A percentile compares a stretch with the other conserved stretches of the same genome.
Conservation (phyloP, 2,329 filamentous ascomycete species). For the Stylonectria norvegica region DNA sequence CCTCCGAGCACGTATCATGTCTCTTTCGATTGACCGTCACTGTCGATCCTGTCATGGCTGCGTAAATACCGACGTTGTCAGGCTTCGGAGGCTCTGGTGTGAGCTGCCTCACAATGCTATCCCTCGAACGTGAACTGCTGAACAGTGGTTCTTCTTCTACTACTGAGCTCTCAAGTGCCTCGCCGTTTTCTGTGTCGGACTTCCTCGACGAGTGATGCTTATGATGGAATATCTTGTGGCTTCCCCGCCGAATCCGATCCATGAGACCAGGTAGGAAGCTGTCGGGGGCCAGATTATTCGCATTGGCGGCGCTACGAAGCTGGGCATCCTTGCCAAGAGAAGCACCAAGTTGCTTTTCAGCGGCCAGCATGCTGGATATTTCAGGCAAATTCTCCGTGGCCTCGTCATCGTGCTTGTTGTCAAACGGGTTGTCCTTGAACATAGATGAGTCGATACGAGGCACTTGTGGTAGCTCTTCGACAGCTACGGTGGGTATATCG, state of each 20-base stretch:
- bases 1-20: slow-evolving; percentile 31
- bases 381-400: slow-evolving; percentile 3
- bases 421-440: slow-evolving; percentile 26
- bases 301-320: slow-evolving; percentile 24
- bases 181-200: slow-evolving; percentile 3
- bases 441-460: slow-evolving; percentile 13
- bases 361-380: slow-evolving; percentile 1
- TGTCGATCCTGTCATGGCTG: slow-evolving; percentile 21
- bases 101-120: slow-evolving; percentile 18
- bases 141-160: slow-evolving; percentile 1
- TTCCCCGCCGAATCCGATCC: slow-evolving; percentile 27
- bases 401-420: neutral
- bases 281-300: slow-evolving; percentile 7
- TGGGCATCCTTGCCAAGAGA: slow-evolving; percentile 24
- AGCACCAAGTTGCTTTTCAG: slow-evolving; percentile 19
- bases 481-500: slow-evolving; percentile 4
- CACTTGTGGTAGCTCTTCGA: slow-evolving; percentile 12
- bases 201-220: slow-evolving; percentile 17
- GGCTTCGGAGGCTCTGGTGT: slow-evolving; percentile 15
- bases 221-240: slow-evolving; percentile 24
- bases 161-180: slow-evolving; percentile 1
- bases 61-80: slow-evolving; percentile 21
- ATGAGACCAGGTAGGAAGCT: slow-evolving; percentile 25
- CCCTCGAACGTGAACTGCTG: slow-evolving; percentile 13
- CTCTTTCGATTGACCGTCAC: slow-evolving; percentile 7